Evolutionary conservation across 768 basidiomycete genomes (phyloP), one percentile per base, ranked within the genome.

Genomic region (Mycena filopes): DNA sequence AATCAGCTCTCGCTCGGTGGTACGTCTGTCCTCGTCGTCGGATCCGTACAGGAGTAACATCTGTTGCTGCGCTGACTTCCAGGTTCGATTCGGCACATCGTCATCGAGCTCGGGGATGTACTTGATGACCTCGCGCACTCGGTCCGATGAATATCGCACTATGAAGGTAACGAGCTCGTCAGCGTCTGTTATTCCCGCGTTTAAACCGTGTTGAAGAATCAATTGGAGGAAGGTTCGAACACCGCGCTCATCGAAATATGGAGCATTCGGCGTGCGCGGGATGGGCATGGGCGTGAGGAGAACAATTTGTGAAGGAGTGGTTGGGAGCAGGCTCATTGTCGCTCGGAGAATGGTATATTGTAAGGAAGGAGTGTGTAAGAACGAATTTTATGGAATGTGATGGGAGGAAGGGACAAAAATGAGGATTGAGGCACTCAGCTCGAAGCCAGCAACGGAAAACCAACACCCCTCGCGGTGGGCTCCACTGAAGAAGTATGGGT

Each of bases 381-480:
- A 23, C 31, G 23, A 25, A 33, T 4, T 0, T 4, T 15, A 28
- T 40, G 3, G 25, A 48, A 46, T 18, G 26, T 13, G 18, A 3
- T 13, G 16, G 47, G 26, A 25, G n/a, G 4, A 31, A 33, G 16
- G 25, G 49, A 41, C 13, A 2, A 31, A 50, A 31, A 33, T 33
- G 33, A 33, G 33, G 23, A 53, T 18, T 18, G 41, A 46, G 23
- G 41, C 21, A 60, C 58, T 49, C 49, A 60, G 58, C 58, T 49
- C 29, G 31, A 25, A 33, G 36, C 60, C 41, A 40, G 55, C 45
- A 56, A 15, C 62, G 62, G 62, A 63, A 56, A 63, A 63, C 62
- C 62, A 23, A 38, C 55, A 53, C 48, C 62, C 55, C 62, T 57
- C 55, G 55, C 62, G 55, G 54, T 57, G 62, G 62, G 54, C 62